A percentile compares a stretch with the other conserved stretches of the same genome.
Evolutionary conservation across 495 filamentous ascomycete genomes (phyloP).

Genomic region (Trichoderma asperelloides): DNA sequence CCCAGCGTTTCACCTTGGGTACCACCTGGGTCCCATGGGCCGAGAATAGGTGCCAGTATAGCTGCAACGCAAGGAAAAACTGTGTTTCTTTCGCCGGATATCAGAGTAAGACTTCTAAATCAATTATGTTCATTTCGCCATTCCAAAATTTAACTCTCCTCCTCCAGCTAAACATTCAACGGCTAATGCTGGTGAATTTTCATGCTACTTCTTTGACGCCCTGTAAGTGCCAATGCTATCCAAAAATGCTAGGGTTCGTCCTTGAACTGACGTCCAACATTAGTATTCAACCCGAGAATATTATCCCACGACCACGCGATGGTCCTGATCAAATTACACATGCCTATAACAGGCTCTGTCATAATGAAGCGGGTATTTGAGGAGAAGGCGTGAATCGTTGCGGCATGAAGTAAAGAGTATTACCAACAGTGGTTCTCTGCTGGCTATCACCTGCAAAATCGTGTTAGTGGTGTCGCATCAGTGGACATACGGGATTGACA

Average conservation of each 20-base stretch:
- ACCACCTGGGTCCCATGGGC: conserved; percentile 10
- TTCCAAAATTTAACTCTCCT: background rate
- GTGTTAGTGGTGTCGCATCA: background rate
- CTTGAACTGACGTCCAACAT: background rate
- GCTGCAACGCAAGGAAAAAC: conserved; percentile 20
- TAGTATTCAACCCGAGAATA: background rate
- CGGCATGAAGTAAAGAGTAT: background rate
- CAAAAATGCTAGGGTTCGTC: background rate
- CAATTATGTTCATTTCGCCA: background rate
- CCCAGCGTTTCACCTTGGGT: background rate
- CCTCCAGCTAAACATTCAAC: conserved; percentile 12
- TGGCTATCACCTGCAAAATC: background rate
- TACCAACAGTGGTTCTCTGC: background rate
- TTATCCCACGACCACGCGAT: background rate
- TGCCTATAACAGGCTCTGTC: conserved; percentile 7
- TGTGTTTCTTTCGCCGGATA: conserved; percentile 25
- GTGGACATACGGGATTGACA: background rate
- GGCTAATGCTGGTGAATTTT: conserved; percentile 16
- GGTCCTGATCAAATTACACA: background rate
- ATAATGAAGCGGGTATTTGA: background rate
- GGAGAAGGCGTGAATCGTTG: background rate
- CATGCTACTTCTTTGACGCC: conserved; percentile 26
- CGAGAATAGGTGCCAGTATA: conserved; percentile 29
- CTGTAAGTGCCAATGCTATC: conserved; percentile 17
- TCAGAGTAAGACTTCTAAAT: conserved; percentile 18